A percentile compares a stretch with the other conserved stretches of the same genome.
These are phyloP conservation scores for Phaeosphaeriaceae sp. DNA, from an alignment of 2,329 filamentous ascomycete genomes.

Conservation along the genomic window DNA sequence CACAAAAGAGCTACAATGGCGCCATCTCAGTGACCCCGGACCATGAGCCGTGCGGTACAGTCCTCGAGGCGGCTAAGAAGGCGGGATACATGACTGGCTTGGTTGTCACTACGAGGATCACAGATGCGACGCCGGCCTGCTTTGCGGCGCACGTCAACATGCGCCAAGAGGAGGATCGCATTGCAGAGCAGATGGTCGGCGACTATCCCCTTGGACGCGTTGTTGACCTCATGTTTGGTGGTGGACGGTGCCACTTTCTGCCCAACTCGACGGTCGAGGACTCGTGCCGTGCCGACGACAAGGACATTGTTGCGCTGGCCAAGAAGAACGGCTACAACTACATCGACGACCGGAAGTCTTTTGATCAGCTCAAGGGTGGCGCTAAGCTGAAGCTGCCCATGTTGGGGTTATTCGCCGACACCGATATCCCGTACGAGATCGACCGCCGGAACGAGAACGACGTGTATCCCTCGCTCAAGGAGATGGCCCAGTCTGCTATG, in stretches of 20 bases:
- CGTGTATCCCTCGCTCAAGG: slow-evolving; percentile 84
- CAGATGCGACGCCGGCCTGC: slow-evolving; percentile 94
- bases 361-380: slow-evolving; percentile 75
- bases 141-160: slow-evolving; percentile 88
- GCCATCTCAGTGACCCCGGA: slow-evolving; percentile 91
- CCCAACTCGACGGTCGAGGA: slow-evolving; percentile 74
- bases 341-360: slow-evolving; percentile 72
- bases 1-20: slow-evolving; percentile 92
- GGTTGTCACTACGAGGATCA: slow-evolving; percentile 93
- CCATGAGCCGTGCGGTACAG: slow-evolving; percentile 86
- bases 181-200: slow-evolving; percentile 91
- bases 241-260: slow-evolving; percentile 91
- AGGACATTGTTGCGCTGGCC: slow-evolving; percentile 77
- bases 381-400: slow-evolving; percentile 76
- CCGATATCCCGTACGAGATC: slow-evolving; percentile 91
- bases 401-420: slow-evolving; percentile 81
- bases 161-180: slow-evolving; percentile 83
- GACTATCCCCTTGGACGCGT: slow-evolving; percentile 84
- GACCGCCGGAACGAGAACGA: slow-evolving; percentile 82
- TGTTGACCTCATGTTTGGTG: slow-evolving; percentile 91
- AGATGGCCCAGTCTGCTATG: slow-evolving; percentile 88
- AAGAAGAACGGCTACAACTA: slow-evolving; percentile 83
- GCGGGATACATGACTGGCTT: slow-evolving; percentile 92
- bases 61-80: slow-evolving; percentile 89
- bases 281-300: slow-evolving; percentile 81